Conservation (phyloP, 1,284 basidiomycete species). For the Leccinum solheimii region DNA sequence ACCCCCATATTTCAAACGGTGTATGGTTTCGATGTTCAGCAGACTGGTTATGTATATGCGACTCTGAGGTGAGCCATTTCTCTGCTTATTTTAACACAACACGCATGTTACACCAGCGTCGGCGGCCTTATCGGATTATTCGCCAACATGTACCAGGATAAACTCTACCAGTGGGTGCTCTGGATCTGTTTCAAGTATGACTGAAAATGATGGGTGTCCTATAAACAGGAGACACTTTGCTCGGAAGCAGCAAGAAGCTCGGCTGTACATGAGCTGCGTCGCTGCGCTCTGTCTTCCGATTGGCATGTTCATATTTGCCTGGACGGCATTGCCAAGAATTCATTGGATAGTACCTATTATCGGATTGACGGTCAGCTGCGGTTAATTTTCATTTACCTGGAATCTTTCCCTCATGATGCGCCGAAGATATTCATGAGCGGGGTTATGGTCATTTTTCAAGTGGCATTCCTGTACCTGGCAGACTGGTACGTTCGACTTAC, state of each 20-base stretch:
- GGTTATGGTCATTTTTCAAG: slow-evolving; percentile 59
- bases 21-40: slow-evolving; percentile 65
- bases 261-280: slow-evolving; percentile 54
- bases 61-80: slow-evolving; percentile 52
- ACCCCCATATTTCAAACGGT: slow-evolving; percentile 59
- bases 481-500: slow-evolving; percentile 53
- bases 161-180: slow-evolving; percentile 55
- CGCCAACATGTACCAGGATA: slow-evolving; percentile 65
- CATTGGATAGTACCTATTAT: slow-evolving; percentile 46
- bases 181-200: background rate
- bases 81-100: background rate
- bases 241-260: slow-evolving; percentile 59
- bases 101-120: slow-evolving; percentile 44
- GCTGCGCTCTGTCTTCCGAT: slow-evolving; percentile 54
- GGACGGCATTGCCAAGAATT: slow-evolving; percentile 34
- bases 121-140: slow-evolving; percentile 60
- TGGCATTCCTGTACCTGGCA: slow-evolving; percentile 69
- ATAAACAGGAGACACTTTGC: slow-evolving; percentile 23
- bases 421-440: slow-evolving; percentile 54
- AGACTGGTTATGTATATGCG: slow-evolving; percentile 63
- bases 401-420: slow-evolving; percentile 28
- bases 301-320: slow-evolving; percentile 54
- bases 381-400: background rate
- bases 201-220: slow-evolving; percentile 1
- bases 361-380: slow-evolving; percentile 39